A percentile compares a stretch with the other conserved stretches of the same genome.
These are phyloP conservation scores for Astrothelium subdiscretum DNA, from an alignment of 495 filamentous ascomycete species.

Conservation along the genomic window DNA sequence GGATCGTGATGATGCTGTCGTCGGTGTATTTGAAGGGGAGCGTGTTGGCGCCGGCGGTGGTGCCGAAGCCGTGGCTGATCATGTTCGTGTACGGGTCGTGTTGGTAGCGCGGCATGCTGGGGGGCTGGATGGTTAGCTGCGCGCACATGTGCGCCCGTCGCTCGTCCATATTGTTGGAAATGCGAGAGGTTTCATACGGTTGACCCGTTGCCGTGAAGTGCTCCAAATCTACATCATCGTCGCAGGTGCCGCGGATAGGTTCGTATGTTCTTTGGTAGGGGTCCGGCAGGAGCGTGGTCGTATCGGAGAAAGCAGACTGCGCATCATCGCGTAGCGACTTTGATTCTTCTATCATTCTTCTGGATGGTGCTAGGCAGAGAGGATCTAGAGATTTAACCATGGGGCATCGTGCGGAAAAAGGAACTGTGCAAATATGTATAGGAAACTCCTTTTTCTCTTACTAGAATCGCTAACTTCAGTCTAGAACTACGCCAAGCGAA, in stretches of 20 bases:
- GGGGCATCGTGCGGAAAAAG: neutral
- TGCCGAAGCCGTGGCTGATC: neutral
- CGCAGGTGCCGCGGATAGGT: neutral
- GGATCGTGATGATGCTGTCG: neutral
- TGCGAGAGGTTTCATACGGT: neutral
- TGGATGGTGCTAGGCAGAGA: neutral
- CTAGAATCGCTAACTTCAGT: neutral
- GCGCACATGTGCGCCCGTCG: neutral
- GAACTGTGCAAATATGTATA: neutral
- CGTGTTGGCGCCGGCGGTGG: neutral
- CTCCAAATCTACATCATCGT: neutral
- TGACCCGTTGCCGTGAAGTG: neutral
- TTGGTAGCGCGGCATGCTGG: neutral
- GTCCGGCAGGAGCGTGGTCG: neutral
- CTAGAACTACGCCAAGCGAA: neutral
- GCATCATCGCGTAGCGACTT: neutral
- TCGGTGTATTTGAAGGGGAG: constrained; percentile 3
- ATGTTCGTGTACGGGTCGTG: constrained; percentile 1
- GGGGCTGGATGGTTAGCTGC: no score
- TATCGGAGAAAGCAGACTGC: neutral
- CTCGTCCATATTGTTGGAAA: no score
- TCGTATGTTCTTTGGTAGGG: neutral
- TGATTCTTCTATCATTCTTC: neutral
- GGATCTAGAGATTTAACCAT: neutral
- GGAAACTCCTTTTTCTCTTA: neutral